These are phyloP conservation scores for Xylariaceae sp. DNA, from an alignment of 2,329 filamentous ascomycete genomes.

Conservation along the genomic window DNA sequence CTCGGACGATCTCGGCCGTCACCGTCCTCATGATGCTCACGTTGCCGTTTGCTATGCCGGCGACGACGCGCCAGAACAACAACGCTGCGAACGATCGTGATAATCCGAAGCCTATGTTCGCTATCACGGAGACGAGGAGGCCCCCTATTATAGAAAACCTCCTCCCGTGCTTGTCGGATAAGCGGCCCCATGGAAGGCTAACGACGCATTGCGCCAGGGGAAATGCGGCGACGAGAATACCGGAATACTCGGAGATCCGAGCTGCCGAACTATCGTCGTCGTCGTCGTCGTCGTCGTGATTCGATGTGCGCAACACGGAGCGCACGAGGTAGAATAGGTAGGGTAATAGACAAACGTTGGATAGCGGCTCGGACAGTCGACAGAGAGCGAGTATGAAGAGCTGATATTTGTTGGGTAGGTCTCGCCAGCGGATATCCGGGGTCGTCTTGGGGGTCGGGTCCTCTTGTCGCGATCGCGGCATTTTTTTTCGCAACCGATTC, in stretches of 20 bases:
- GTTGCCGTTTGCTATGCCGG: slow-evolving; percentile 65
- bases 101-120: slow-evolving; percentile 64
- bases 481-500: slow-evolving; percentile 3
- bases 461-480: slow-evolving; percentile 1
- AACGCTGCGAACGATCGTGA: slow-evolving; percentile 55
- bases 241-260: slow-evolving; percentile 61
- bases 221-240: slow-evolving; percentile 62
- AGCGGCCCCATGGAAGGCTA: slow-evolving; percentile 62
- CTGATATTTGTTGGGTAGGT: slow-evolving; percentile 36
- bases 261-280: slow-evolving; percentile 36
- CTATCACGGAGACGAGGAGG: slow-evolving; percentile 55
- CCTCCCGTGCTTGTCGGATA: slow-evolving; percentile 52
- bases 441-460: slow-evolving; percentile 1
- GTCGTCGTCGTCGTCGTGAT: slow-evolving; percentile 37
- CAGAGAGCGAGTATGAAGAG: slow-evolving; percentile 34
- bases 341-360: slow-evolving; percentile 59
- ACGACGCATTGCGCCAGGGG: slow-evolving; percentile 64
- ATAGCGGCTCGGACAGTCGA: slow-evolving; percentile 56
- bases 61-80: slow-evolving; percentile 53
- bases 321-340: slow-evolving; percentile 71
- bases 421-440: slow-evolving; percentile 28
- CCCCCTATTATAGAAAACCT: slow-evolving; percentile 62
- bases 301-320: slow-evolving; percentile 45
- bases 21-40: slow-evolving; percentile 70
- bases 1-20: slow-evolving; percentile 65